These are phyloP conservation scores for Fistulinella prunicolor DNA, from an alignment of 768 basidiomycete genomes.

Conservation along the genomic window DNA sequence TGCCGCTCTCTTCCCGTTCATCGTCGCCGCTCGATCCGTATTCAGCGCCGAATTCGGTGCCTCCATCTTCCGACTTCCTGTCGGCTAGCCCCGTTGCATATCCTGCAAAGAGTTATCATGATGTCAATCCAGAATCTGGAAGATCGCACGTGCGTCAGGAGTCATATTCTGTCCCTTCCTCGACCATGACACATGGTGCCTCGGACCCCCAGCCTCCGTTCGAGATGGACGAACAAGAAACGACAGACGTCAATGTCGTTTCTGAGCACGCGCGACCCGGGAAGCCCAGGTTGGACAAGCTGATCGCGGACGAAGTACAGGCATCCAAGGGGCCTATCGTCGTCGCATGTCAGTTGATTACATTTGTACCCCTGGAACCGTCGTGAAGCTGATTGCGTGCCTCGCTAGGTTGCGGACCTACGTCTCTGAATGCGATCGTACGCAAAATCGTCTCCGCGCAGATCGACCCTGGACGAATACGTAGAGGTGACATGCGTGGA, in stretches of 20 bases:
- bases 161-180: not conserved
- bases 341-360: constrained; percentile 60
- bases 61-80: not conserved
- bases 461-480: constrained; percentile 53
- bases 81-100: not conserved
- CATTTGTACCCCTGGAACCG: too few relatives aligned
- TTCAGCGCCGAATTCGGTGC: not conserved
- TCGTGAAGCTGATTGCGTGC: not conserved
- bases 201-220: constrained; percentile 26
- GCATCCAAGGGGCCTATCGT: constrained; percentile 51
- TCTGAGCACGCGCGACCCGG: constrained; percentile 65
- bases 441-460: constrained; percentile 61
- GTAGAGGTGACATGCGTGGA: constrained; percentile 56
- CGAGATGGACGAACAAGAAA: constrained; percentile 55
- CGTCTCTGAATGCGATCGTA: constrained; percentile 64
- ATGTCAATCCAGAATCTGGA: constrained; percentile 7
- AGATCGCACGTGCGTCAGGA: not conserved
- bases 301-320: constrained; percentile 64
- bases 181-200: not conserved
- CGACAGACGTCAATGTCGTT: constrained; percentile 54
- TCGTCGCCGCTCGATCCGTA: constrained; percentile 4
- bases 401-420: constrained; percentile 67
- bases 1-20: constrained; percentile 10
- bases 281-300: constrained; percentile 58
- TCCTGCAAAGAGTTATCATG: not conserved